These are phyloP conservation scores for Erigeron canadensis DNA, from an alignment of 129 eudicot genomes.

Conservation along the genomic window DNA sequence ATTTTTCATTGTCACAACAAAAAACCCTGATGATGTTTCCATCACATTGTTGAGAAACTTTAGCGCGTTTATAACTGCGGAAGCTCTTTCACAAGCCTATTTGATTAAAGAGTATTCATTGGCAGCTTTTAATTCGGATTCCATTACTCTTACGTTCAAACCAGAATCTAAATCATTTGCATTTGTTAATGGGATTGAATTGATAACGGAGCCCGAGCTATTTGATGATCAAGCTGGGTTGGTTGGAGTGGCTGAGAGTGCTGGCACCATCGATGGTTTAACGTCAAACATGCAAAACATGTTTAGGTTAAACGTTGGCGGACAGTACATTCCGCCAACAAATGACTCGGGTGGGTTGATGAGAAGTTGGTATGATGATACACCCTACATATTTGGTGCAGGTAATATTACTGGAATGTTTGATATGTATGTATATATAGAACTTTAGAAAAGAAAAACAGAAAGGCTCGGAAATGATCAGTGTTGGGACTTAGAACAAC, in stretches of 20 bases:
- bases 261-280: slow-evolving; percentile 32
- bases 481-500: too few species aligned
- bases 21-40: slow-evolving; percentile 13
- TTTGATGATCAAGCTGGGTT: slow-evolving; percentile 43
- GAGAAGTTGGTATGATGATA: slow-evolving; percentile 83
- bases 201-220: slow-evolving; percentile 45
- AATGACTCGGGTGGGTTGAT: slow-evolving; percentile 61
- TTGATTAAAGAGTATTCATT: slow-evolving; percentile 54
- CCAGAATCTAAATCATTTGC: slow-evolving; percentile 58
- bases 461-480: too few species aligned
- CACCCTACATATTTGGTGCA: slow-evolving; percentile 58
- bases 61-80: slow-evolving; percentile 58
- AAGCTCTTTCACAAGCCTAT: slow-evolving; percentile 66
- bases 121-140: slow-evolving; percentile 34
- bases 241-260: slow-evolving; percentile 40
- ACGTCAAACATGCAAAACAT: slow-evolving; percentile 37
- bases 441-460: neutral
- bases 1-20: slow-evolving; percentile 43
- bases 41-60: slow-evolving; percentile 60
- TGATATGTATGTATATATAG: neutral
- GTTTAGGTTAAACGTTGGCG: slow-evolving; percentile 76
- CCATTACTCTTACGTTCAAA: slow-evolving; percentile 43
- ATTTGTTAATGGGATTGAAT: slow-evolving; percentile 70
- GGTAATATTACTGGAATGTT: neutral
- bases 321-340: slow-evolving; percentile 49